These are phyloP conservation scores for Paecilomyces niveus DNA, from an alignment of 2,329 filamentous ascomycete species.

Conservation along the genomic window DNA sequence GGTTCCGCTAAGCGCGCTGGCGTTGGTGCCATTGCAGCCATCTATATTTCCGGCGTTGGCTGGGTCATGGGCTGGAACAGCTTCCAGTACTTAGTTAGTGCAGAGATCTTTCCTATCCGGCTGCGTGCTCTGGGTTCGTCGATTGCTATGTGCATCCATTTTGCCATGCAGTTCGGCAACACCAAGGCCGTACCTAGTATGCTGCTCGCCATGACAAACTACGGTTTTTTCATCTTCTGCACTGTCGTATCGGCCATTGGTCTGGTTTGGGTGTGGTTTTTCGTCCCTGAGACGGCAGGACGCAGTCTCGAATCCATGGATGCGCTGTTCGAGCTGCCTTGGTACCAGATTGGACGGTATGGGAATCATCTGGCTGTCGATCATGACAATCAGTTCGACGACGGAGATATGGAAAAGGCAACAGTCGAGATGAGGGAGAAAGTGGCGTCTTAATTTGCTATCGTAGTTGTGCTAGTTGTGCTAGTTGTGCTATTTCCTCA, in stretches of 20 bases:
- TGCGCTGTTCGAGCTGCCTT: slow-evolving; percentile 62
- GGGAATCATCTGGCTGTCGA: slow-evolving; percentile 12
- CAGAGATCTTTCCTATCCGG: slow-evolving; percentile 68
- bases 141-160: slow-evolving; percentile 70
- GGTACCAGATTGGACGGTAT: slow-evolving; percentile 61
- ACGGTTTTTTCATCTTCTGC: slow-evolving; percentile 74
- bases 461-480: neutral
- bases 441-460: neutral
- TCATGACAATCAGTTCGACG: neutral
- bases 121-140: slow-evolving; percentile 65
- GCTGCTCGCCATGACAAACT: slow-evolving; percentile 55
- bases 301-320: slow-evolving; percentile 56
- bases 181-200: slow-evolving; percentile 67
- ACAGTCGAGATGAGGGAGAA: neutral
- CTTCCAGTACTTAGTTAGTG: slow-evolving; percentile 72
- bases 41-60: slow-evolving; percentile 61
- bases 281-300: slow-evolving; percentile 65
- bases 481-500: neutral
- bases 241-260: slow-evolving; percentile 60
- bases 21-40: slow-evolving; percentile 64
- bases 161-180: slow-evolving; percentile 73
- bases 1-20: slow-evolving; percentile 48
- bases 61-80: slow-evolving; percentile 69
- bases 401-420: neutral
- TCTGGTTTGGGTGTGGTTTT: slow-evolving; percentile 64